Evolutionary conservation across 176 grass and related monocot species (phyloP).

Genomic region (Bolboschoenus planiculmis): DNA sequence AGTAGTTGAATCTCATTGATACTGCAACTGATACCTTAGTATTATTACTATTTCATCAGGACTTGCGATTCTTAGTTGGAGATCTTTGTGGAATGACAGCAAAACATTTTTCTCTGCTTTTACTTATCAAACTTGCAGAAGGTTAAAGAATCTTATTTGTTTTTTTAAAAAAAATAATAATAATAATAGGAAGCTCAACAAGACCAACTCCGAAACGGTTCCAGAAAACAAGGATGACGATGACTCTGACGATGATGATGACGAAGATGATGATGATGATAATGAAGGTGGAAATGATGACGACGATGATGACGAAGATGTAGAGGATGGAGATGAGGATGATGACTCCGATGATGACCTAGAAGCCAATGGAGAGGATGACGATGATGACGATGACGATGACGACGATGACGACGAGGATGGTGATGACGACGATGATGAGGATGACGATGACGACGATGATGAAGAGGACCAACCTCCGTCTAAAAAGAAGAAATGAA

Average conservation of each 20-base stretch:
- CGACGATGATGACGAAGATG: constrained; percentile 42
- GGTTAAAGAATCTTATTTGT: background rate
- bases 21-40: background rate
- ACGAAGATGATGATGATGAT: constrained; percentile 40
- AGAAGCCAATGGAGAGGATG: constrained; percentile 51
- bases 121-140: background rate
- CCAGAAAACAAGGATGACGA: constrained; percentile 67
- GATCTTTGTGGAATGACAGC: background rate
- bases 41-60: background rate
- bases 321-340: constrained; percentile 39
- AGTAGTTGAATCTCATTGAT: background rate
- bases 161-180: background rate
- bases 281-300: constrained; percentile 35
- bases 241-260: constrained; percentile 33
- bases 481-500: constrained; percentile 89
- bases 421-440: constrained; percentile 19
- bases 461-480: constrained; percentile 65
- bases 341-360: constrained; percentile 43
- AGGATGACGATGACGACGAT: constrained; percentile 41
- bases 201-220: constrained; percentile 32
- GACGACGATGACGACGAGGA: constrained; percentile 21
- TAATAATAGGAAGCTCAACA: constrained; percentile 50
- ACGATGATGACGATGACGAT: constrained; percentile 34
- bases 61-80: background rate
- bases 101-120: background rate